phyloP scores from a whole-genome alignment of 78 protist species.

The Emiliania huxleyi region DNA sequence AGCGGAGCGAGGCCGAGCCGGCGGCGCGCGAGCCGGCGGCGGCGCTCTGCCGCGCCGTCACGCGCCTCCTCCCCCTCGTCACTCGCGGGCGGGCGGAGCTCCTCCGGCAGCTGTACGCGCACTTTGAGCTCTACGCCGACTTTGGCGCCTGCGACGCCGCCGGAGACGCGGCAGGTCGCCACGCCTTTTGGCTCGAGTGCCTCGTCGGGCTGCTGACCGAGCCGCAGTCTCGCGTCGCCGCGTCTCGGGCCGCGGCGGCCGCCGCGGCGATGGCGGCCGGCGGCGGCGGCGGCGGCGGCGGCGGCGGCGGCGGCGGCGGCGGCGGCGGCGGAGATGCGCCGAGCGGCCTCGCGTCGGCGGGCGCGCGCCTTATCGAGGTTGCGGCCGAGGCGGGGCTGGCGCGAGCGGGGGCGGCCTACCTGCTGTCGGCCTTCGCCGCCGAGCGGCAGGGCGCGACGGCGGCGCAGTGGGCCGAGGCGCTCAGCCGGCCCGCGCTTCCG shows the following conservation, averaged over 20 bases:
- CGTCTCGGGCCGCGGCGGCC: not conserved
- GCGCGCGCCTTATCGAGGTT: not conserved
- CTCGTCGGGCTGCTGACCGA: not conserved
- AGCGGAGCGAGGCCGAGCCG: not conserved
- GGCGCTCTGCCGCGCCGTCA: conserved; percentile 32
- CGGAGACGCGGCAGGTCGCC: not conserved
- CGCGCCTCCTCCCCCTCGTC: conserved; percentile 73
- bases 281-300: too few relatives aligned
- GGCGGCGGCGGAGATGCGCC: too few relatives aligned
- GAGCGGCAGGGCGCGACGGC: not conserved
- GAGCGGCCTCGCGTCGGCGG: not conserved
- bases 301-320: not conserved
- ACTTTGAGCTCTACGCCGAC: not conserved
- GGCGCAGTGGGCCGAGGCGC: conserved; percentile 54
- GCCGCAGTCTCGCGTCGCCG: not conserved
- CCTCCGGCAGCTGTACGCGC: not conserved
- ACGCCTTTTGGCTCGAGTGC: not conserved
- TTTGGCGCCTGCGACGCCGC: not conserved
- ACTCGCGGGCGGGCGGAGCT: conserved; percentile 57
- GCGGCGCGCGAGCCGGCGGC: not conserved
- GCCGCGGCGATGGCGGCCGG: not conserved
- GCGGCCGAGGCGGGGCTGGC: not conserved
- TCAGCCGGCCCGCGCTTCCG: conserved; percentile 68
- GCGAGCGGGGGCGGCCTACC: not conserved
- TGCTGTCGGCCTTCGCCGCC: not conserved